Evolutionary conservation across 2,329 filamentous ascomycete genomes (phyloP).

Genomic region (Mariannaea elegans): DNA sequence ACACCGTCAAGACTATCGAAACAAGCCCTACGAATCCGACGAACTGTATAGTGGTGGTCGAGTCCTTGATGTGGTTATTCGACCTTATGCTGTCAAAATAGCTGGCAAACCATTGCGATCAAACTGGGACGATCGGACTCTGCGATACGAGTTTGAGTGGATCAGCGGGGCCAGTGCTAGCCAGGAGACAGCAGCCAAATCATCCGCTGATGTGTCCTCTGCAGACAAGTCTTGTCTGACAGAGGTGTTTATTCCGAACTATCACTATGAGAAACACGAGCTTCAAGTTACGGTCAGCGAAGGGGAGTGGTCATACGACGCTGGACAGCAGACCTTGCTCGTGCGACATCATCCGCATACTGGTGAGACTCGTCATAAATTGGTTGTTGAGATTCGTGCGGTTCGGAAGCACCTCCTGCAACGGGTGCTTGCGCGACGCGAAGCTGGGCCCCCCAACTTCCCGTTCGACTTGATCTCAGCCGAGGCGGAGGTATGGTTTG

Average conservation of each 20-base stretch:
- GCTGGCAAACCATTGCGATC: constrained; percentile 48
- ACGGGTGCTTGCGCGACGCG: constrained; percentile 17
- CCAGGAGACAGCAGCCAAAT: constrained; percentile 26
- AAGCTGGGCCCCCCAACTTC: constrained; percentile 24
- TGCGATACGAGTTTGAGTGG: constrained; percentile 49
- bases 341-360: constrained; percentile 31
- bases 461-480: constrained; percentile 26
- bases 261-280: constrained; percentile 47
- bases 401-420: constrained; percentile 34
- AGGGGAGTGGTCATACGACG: constrained; percentile 44
- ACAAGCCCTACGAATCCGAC: constrained; percentile 42
- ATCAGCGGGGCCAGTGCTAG: constrained; percentile 12
- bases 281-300: constrained; percentile 39
- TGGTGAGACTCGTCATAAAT: constrained; percentile 5
- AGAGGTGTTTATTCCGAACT: constrained; percentile 50
- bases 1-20: constrained; percentile 44
- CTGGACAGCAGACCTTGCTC: constrained; percentile 42
- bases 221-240: constrained; percentile 40
- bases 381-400: constrained; percentile 39
- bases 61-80: constrained; percentile 50
- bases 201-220: neutral
- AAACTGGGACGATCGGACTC: constrained; percentile 46
- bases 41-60: constrained; percentile 51
- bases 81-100: constrained; percentile 52
- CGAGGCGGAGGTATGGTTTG: constrained; percentile 30